Conservation (phyloP, 139 green algal genomes). For the Micromonas commoda region DNA sequence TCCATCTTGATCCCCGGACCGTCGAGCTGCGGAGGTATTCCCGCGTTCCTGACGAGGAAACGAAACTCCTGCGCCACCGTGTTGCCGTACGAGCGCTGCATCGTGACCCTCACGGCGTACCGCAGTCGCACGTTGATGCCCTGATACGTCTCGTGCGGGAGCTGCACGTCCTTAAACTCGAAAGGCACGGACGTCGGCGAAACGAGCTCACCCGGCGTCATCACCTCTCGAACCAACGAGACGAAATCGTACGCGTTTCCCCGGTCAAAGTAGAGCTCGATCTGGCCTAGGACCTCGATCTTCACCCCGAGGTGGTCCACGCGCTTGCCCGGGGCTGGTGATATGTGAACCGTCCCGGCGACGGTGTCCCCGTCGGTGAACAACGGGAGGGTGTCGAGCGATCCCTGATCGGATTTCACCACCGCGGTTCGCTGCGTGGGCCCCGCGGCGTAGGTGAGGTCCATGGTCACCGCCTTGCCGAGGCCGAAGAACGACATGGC, state of each 20-base stretch:
- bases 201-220: slow-evolving; percentile 70
- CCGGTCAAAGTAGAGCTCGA: slow-evolving; percentile 85
- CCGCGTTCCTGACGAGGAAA: slow-evolving; percentile 70
- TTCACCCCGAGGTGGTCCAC: slow-evolving; percentile 91
- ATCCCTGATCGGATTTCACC: neutral
- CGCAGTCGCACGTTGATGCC: slow-evolving; percentile 56
- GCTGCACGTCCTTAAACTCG: slow-evolving; percentile 92
- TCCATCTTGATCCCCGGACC: slow-evolving; percentile 81
- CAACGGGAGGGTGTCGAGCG: neutral
- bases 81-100: slow-evolving; percentile 65
- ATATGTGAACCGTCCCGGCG: slow-evolving; percentile 46
- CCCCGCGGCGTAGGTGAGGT: neutral
- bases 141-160: slow-evolving; percentile 93
- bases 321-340: slow-evolving; percentile 63
- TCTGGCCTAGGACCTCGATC: slow-evolving; percentile 92
- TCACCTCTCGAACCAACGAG: slow-evolving; percentile 38
- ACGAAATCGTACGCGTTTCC: slow-evolving; percentile 36
- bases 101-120: slow-evolving; percentile 83
- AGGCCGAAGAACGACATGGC: slow-evolving; percentile 17
- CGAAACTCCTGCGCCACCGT: slow-evolving; percentile 71
- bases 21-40: slow-evolving; percentile 42
- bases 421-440: neutral
- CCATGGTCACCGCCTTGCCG: neutral
- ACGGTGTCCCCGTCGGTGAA: slow-evolving; percentile 13
- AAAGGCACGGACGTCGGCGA: slow-evolving; percentile 66